A percentile compares a stretch with the other conserved stretches of the same genome.
phyloP scores from a whole-genome alignment of 1,284 basidiomycete species.

The Fomitiporia mediterranea region DNA sequence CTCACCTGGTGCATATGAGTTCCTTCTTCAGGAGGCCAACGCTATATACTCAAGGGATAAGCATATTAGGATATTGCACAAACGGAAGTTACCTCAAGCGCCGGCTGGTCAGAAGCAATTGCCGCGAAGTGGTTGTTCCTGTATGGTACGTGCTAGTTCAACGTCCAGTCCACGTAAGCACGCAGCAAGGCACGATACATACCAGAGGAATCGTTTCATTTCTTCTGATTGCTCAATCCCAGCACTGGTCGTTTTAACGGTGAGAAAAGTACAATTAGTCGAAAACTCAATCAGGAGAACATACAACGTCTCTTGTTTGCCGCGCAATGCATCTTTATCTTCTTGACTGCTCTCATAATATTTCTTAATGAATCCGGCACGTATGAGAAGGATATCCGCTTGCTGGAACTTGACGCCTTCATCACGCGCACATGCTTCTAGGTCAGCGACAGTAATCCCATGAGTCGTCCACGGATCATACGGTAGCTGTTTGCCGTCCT shows the following conservation, averaged over 20 bases:
- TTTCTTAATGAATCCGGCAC: conserved; percentile 66
- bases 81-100: conserved; percentile 48
- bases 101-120: conserved; percentile 66
- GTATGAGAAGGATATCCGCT: conserved; percentile 57
- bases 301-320: conserved; percentile 47
- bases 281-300: conserved; percentile 24
- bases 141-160: background rate
- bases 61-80: background rate
- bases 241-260: conserved; percentile 37
- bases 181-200: conserved; percentile 21
- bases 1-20: conserved; percentile 55
- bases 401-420: conserved; percentile 55
- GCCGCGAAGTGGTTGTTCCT: conserved; percentile 80
- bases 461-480: conserved; percentile 67
- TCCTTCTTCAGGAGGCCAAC: conserved; percentile 52
- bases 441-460: conserved; percentile 48
- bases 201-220: conserved; percentile 70
- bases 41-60: conserved; percentile 30
- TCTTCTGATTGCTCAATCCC: conserved; percentile 66
- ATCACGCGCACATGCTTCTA: conserved; percentile 57
- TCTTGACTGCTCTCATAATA: conserved; percentile 44
- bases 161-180: background rate
- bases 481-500: conserved; percentile 39
- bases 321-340: conserved; percentile 42
- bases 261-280: background rate